These are phyloP conservation scores for Pseudoneurospora amorphoporcata DNA, from an alignment of 495 filamentous ascomycete genomes.

Conservation along the genomic window DNA sequence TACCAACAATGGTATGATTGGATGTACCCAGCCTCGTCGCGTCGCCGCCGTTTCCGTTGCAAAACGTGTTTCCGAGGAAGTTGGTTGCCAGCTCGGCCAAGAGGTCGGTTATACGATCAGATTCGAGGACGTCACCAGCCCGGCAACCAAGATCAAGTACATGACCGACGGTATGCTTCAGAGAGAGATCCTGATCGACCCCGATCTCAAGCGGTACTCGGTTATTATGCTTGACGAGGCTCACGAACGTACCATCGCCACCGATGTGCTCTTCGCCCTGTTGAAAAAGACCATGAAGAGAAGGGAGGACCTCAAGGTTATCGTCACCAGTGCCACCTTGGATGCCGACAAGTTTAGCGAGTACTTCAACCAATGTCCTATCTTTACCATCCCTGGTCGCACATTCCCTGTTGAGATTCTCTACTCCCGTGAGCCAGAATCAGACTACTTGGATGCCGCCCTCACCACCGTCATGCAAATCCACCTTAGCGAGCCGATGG, in stretches of 20 bases:
- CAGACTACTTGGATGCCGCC: conserved; percentile 93
- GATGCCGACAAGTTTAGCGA: conserved; percentile 96
- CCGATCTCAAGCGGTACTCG: conserved; percentile 75
- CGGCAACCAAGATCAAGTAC: conserved; percentile 92
- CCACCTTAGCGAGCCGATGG: conserved; percentile 78
- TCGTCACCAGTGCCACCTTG: conserved; percentile 91
- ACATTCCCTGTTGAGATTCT: conserved; percentile 93
- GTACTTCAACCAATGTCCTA: conserved; percentile 91
- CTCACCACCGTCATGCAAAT: conserved; percentile 97
- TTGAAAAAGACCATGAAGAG: conserved; percentile 88
- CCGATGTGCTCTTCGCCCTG: conserved; percentile 88
- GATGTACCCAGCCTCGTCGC: conserved; percentile 93
- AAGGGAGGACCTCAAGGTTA: conserved; percentile 80
- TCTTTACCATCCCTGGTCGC: conserved; percentile 91
- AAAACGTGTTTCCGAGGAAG: conserved; percentile 92
- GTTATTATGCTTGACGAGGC: conserved; percentile 98
- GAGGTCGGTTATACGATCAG: conserved; percentile 97
- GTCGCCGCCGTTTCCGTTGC: conserved; percentile 97
- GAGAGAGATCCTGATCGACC: conserved; percentile 85
- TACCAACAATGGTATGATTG: conserved; percentile 82
- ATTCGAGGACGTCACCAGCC: conserved; percentile 89
- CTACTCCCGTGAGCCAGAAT: conserved; percentile 88
- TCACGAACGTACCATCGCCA: conserved; percentile 93
- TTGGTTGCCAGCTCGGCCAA: conserved; percentile 79
- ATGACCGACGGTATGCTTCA: conserved; percentile 99